phyloP scores from a whole-genome alignment of 1,284 basidiomycete species.

The Ceratorhiza oryzae-sativae region DNA sequence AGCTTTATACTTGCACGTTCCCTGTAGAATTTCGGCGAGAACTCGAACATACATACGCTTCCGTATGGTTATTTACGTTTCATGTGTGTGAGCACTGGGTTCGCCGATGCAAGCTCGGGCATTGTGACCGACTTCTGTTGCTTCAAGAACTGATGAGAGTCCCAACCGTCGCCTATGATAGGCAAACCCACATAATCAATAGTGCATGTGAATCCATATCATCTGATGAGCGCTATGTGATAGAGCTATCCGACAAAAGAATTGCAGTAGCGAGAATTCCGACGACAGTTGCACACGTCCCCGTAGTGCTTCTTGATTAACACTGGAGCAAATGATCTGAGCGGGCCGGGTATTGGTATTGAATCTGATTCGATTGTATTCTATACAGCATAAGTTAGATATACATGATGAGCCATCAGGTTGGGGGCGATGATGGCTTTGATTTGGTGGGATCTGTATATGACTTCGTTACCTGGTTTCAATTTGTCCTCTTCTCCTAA shows the following conservation, averaged over 20 bases:
- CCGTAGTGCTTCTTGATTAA: background rate
- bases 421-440: too few species aligned
- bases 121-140: background rate
- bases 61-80: background rate
- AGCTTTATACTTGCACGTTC: background rate
- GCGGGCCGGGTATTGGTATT: too few species aligned
- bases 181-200: background rate
- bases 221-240: background rate
- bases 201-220: background rate
- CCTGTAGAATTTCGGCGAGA: background rate
- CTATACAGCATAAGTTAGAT: too few species aligned
- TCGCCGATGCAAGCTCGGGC: slow-evolving; percentile 18
- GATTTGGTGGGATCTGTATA: too few species aligned
- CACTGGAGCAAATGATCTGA: background rate
- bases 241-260: background rate
- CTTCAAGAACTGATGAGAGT: background rate
- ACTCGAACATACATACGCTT: background rate
- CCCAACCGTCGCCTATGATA: background rate
- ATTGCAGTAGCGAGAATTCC: background rate
- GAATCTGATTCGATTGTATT: too few species aligned
- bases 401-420: too few species aligned
- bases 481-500: too few species aligned
- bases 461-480: too few species aligned
- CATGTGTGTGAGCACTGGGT: background rate
- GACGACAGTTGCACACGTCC: background rate